phyloP scores from a whole-genome alignment of 148 eudicot genomes.

The Fagopyrum tataricum region DNA sequence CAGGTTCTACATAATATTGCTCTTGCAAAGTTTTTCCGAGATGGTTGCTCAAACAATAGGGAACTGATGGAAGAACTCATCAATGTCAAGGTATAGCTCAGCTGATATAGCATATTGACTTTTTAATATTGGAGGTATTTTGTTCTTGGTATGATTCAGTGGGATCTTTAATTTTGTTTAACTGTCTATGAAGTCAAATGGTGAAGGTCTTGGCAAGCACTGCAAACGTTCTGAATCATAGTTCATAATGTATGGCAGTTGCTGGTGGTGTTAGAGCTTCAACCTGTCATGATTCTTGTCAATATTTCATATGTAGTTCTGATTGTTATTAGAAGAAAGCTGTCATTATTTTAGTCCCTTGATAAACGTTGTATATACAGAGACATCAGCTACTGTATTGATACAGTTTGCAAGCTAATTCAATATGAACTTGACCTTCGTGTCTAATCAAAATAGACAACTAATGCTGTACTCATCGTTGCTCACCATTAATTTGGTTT shows the following conservation, averaged over 20 bases:
- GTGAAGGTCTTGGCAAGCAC: neutral
- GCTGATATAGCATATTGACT: neutral
- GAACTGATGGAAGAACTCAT: conserved; percentile 60
- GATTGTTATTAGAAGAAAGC: neutral
- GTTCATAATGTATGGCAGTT: neutral
- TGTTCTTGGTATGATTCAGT: neutral
- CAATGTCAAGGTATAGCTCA: conserved; percentile 53
- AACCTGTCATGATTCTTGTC: neutral
- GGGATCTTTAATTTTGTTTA: neutral
- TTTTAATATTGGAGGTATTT: neutral
- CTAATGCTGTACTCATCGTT: neutral
- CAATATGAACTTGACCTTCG: neutral
- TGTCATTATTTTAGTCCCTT: neutral
- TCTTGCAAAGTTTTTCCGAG: conserved; percentile 51
- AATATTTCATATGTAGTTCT: neutral
- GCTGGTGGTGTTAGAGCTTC: neutral
- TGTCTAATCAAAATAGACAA: neutral
- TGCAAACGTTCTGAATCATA: neutral
- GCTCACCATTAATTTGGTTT: neutral
- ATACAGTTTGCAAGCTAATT: neutral
- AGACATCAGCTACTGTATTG: neutral
- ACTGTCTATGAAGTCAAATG: neutral
- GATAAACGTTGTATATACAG: neutral
- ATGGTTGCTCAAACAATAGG: conserved; percentile 71
- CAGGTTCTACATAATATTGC: conserved; percentile 82